These are phyloP conservation scores for Pyrrhoderma noxium DNA, from an alignment of 1,284 basidiomycete species.

Conservation along the genomic window DNA sequence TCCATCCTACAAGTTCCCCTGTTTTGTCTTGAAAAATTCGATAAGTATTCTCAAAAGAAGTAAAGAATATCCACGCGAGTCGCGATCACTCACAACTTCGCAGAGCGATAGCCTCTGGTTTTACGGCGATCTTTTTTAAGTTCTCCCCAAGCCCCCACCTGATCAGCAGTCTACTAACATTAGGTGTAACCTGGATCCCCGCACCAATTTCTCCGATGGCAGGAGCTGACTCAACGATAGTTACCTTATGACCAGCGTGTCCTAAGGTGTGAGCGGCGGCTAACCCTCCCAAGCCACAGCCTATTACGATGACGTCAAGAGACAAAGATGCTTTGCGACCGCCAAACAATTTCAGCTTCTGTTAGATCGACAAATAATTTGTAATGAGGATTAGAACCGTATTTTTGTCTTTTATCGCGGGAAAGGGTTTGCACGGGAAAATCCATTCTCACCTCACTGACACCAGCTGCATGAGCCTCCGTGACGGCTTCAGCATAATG, in stretches of 20 bases:
- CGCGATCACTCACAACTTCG: slow-evolving; percentile 27
- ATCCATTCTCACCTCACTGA: slow-evolving; percentile 7
- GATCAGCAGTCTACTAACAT: slow-evolving; percentile 33
- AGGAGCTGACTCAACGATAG: slow-evolving; percentile 36
- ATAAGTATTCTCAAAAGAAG: background rate
- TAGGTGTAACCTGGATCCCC: slow-evolving; percentile 45
- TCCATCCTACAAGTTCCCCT: slow-evolving; percentile 37
- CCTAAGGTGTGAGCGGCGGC: slow-evolving; percentile 37
- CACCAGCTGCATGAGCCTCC: slow-evolving; percentile 6
- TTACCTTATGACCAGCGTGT: slow-evolving; percentile 39
- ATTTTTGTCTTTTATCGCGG: background rate
- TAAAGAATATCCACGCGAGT: background rate
- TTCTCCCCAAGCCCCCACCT: slow-evolving; percentile 37
- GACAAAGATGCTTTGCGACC: slow-evolving; percentile 27
- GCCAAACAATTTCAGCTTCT: slow-evolving; percentile 13
- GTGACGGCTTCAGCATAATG: slow-evolving; percentile 14
- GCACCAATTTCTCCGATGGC: slow-evolving; percentile 42
- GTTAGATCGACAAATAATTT: background rate
- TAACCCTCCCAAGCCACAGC: slow-evolving; percentile 42
- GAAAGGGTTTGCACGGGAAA: background rate
- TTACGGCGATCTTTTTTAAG: slow-evolving; percentile 32
- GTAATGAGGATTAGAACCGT: background rate
- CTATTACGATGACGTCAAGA: slow-evolving; percentile 39
- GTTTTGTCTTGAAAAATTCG: slow-evolving; percentile 25
- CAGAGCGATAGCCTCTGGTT: slow-evolving; percentile 36